Evolutionary conservation across 1,139 yeast genomes (phyloP).

Genomic region (Yamadazyma aaseri): DNA sequence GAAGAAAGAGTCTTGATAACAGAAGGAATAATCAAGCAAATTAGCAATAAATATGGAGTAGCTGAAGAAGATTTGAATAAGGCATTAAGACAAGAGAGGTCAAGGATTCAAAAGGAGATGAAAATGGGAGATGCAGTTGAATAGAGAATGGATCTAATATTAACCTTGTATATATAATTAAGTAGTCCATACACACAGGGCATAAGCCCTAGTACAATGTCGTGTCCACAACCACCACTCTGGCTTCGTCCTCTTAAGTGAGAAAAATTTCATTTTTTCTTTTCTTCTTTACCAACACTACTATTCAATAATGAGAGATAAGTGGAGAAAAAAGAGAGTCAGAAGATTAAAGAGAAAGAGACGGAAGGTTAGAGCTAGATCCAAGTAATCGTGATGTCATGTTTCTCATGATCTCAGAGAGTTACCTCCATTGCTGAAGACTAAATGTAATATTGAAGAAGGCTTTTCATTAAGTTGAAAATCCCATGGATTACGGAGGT

Average conservation of each 20-base stretch:
- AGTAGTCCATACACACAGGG: too few species aligned
- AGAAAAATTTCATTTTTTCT: conserved; percentile 10
- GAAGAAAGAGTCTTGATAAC: conserved; percentile 33
- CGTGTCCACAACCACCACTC: conserved; percentile 4
- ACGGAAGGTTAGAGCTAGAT: conserved; percentile 99
- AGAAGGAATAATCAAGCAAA: conserved; percentile 29
- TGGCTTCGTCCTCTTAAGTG: conserved; percentile 1
- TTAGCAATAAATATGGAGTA: conserved; percentile 29
- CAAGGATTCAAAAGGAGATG: conserved; percentile 21
- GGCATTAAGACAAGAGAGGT: conserved; percentile 49
- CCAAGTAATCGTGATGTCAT: conserved; percentile 71
- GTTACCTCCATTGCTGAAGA: not conserved
- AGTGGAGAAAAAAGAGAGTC: conserved; percentile 99
- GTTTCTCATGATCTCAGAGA: not conserved
- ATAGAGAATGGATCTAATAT: too few species aligned
- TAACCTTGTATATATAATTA: too few species aligned
- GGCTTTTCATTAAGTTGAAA: conserved; percentile 1
- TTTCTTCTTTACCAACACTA: conserved; percentile 11
- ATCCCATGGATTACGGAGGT: not conserved
- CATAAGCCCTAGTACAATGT: not conserved
- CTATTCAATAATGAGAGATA: conserved; percentile 68
- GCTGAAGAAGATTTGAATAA: conserved; percentile 39
- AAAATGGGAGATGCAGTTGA: conserved; percentile 21
- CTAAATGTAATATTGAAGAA: conserved; percentile 1
- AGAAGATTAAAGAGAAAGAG: conserved; percentile 99